Evolutionary conservation across 495 filamentous ascomycete genomes (phyloP).

Genomic region (Hypoxylon intermedium): DNA sequence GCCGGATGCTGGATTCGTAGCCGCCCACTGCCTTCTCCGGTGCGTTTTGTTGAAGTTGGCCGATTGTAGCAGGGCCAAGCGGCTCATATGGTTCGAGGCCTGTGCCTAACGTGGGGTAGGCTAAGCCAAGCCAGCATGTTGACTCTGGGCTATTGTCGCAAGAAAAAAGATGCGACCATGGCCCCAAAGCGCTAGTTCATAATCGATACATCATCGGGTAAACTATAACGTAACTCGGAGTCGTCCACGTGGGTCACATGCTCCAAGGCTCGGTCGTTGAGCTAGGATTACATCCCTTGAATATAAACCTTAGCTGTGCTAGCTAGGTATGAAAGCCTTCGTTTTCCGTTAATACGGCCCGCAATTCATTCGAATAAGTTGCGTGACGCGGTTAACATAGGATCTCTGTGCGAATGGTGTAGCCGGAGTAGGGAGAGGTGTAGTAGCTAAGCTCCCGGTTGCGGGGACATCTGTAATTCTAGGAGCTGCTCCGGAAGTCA

Average conservation of each 20-base stretch:
- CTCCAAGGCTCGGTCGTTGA: conserved; percentile 2
- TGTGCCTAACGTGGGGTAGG: conserved; percentile 26
- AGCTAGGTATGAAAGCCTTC: background rate
- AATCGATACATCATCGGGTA: conserved; percentile 13
- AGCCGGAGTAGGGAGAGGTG: too few relatives aligned
- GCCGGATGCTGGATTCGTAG: conserved; percentile 6
- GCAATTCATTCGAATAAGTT: conserved; percentile 3
- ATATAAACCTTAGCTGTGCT: background rate
- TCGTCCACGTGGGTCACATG: conserved; percentile 9
- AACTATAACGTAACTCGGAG: conserved; percentile 33
- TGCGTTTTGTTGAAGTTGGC: conserved; percentile 16
- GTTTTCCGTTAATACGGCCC: conserved; percentile 12
- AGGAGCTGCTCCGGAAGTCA: background rate
- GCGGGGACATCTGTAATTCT: too few relatives aligned
- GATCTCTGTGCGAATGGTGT: conserved; percentile 5
- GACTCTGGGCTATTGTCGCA: conserved; percentile 8
- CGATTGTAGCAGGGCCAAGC: conserved; percentile 34
- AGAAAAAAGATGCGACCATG: conserved; percentile 21
- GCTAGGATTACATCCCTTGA: conserved; percentile 3
- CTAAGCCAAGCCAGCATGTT: conserved; percentile 17
- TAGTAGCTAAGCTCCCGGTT: too few relatives aligned
- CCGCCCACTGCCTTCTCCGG: conserved; percentile 5
- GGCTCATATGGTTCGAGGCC: conserved; percentile 25
- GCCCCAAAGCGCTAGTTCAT: conserved; percentile 34
- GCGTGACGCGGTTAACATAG: conserved; percentile 11